Conservation (phyloP, 805 yeast genomes). For the Yamadazyma olivae region DNA sequence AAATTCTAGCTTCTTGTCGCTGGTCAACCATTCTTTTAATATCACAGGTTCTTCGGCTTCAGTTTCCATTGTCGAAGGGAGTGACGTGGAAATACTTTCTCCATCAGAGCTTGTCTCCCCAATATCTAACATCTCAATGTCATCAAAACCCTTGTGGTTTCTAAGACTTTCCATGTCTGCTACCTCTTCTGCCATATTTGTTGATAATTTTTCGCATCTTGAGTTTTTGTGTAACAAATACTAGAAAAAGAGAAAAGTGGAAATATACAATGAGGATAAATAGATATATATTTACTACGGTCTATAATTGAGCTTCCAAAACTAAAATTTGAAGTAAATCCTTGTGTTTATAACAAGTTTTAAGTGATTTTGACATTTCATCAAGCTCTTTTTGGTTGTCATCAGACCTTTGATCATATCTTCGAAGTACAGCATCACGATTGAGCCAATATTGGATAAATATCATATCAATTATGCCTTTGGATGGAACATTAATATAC, state of each 20-base stretch:
- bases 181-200: not conserved
- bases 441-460: slow-evolving; percentile 16
- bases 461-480: slow-evolving; percentile 16
- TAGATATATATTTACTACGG: too few relatives aligned
- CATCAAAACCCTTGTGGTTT: slow-evolving; percentile 21
- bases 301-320: slow-evolving; percentile 10
- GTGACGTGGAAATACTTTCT: slow-evolving; percentile 21
- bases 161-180: too few relatives aligned
- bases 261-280: too few relatives aligned
- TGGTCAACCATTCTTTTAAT: slow-evolving; percentile 46
- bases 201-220: not conserved
- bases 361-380: slow-evolving; percentile 9
- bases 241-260: not conserved
- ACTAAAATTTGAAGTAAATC: slow-evolving; percentile 12
- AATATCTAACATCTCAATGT: slow-evolving; percentile 44
- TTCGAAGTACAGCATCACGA: slow-evolving; percentile 7
- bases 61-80: slow-evolving; percentile 9
- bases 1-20: slow-evolving; percentile 31
- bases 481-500: slow-evolving; percentile 7
- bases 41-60: slow-evolving; percentile 25
- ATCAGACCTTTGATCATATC: slow-evolving; percentile 1
- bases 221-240: too few relatives aligned
- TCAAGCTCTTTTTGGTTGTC: slow-evolving; percentile 4
- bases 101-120: slow-evolving; percentile 32
- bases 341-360: slow-evolving; percentile 13